phyloP scores from a whole-genome alignment of 192 early-diverging fungal species.

The Coemansia sp. region DNA sequence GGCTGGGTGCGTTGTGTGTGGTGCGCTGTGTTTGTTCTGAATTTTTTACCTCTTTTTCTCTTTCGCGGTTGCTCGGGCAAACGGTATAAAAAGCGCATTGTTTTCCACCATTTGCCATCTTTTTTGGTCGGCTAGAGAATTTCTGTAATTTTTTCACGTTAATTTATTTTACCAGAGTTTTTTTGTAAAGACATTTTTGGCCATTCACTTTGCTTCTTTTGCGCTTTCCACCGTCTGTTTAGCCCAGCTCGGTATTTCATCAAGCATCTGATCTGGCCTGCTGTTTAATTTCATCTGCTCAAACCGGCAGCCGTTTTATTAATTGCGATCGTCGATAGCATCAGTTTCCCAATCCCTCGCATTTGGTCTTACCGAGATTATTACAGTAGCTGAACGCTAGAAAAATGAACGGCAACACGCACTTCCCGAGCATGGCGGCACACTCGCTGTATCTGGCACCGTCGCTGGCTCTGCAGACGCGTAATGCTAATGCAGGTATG shows the following conservation, averaged over 20 bases:
- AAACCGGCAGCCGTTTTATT: neutral
- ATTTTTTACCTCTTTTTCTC: neutral
- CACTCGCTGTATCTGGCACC: slow-evolving; percentile 32
- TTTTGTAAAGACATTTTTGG: neutral
- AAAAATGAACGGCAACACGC: slow-evolving; percentile 5
- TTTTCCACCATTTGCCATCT: neutral
- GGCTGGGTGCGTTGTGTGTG: neutral
- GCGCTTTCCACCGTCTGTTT: neutral
- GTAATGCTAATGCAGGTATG: neutral
- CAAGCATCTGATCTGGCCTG: no score
- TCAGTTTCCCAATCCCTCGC: neutral
- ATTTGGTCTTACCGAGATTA: no score
- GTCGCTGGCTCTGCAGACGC: slow-evolving; percentile 16
- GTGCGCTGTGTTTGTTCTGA: neutral
- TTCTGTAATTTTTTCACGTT: neutral
- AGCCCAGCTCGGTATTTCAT: neutral
- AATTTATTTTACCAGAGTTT: neutral
- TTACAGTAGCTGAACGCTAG: no score
- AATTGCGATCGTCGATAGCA: neutral
- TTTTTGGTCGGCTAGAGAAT: neutral
- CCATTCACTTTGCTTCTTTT: neutral
- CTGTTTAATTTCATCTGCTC: neutral
- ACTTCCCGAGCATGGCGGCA: slow-evolving; percentile 46
- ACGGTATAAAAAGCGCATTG: neutral
- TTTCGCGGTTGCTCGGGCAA: neutral